Evolutionary conservation across 768 basidiomycete species (phyloP), one percentile per base, ranked within the genome.

Genomic region (Mycena vitilis): DNA sequence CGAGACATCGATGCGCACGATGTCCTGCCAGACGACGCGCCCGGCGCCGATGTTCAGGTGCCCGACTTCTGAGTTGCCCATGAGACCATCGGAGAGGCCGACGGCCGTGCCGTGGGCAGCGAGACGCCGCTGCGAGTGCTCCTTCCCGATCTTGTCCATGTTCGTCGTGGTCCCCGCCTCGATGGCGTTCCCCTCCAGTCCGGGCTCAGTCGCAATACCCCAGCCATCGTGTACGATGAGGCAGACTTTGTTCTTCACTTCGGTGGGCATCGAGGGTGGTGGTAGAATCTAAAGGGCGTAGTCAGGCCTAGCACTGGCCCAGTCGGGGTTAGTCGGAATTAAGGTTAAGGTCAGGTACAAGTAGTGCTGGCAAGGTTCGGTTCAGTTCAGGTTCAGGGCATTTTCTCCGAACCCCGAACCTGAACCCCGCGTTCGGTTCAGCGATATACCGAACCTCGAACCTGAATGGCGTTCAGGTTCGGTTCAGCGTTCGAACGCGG

Each of bases 31-130:
- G 36, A 98, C 95, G 57, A 98, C 87, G 23, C 96, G 90, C 0
- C 96, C 96, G 60, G 96, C 96, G 40, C 96, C 96, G 72, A 30
- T 30, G 30, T 30, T 30, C 30, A 30, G 30, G 54, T 75, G 96
- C 94, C 96, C 96, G 70, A 98, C 96, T 81, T 98, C 96, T 1
- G 96, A 97, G 82, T 98, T 98, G 18, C 96, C 96, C 96, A 98
- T 98, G 62, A 98, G 87, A 0, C 96, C 96, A 52, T 98, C 96
- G 74, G 85, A 94, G 63, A 98, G 84, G 1, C 96, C 96, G 8
- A 98, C 96, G 7, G 95, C 91, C 20, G 94, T 85, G 12, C 96
- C 96, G 71, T 96, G 95, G 2, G 96, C 96, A 20, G 87, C 82
- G n/a, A 98, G 85, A 15, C 86, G 86, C 56, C 92, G 87, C 73